Evolutionary conservation across 176 grass and related monocot species (phyloP).

Genomic region (Alopecurus myosuroides): DNA sequence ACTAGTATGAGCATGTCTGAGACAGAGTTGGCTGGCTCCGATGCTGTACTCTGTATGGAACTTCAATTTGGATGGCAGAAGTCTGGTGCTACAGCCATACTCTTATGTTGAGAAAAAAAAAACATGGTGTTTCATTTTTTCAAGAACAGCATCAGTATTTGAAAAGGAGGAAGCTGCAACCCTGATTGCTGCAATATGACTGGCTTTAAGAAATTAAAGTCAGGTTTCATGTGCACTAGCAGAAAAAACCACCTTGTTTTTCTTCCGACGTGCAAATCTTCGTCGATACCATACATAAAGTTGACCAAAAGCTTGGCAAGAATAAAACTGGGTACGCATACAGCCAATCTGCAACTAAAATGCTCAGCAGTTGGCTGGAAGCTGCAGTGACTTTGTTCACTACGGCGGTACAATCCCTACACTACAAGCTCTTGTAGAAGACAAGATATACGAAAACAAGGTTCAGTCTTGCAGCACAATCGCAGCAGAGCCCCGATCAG

Average conservation of each 20-base stretch:
- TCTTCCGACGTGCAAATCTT: background rate
- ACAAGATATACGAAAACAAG: background rate
- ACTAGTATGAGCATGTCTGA: background rate
- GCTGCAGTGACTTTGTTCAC: slow-evolving; percentile 17
- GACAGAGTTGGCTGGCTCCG: background rate
- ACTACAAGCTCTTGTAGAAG: slow-evolving; percentile 18
- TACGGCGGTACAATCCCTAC: slow-evolving; percentile 24
- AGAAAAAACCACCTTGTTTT: background rate
- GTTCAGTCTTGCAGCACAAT: background rate
- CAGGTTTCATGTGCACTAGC: background rate
- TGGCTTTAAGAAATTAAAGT: background rate
- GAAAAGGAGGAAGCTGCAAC: background rate
- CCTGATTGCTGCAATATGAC: background rate
- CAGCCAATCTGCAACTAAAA: slow-evolving; percentile 37
- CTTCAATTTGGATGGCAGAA: background rate
- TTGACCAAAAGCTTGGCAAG: background rate
- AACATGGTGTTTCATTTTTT: background rate
- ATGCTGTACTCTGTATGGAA: background rate
- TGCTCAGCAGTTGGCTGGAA: slow-evolving; percentile 28
- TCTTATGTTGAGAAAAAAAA: background rate
- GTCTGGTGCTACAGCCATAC: background rate
- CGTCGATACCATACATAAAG: background rate
- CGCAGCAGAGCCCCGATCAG: slow-evolving; percentile 25
- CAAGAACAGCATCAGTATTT: background rate
- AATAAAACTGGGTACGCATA: background rate